These are phyloP conservation scores for Thelonectria blattea DNA, from an alignment of 2,329 filamentous ascomycete genomes.

Conservation along the genomic window DNA sequence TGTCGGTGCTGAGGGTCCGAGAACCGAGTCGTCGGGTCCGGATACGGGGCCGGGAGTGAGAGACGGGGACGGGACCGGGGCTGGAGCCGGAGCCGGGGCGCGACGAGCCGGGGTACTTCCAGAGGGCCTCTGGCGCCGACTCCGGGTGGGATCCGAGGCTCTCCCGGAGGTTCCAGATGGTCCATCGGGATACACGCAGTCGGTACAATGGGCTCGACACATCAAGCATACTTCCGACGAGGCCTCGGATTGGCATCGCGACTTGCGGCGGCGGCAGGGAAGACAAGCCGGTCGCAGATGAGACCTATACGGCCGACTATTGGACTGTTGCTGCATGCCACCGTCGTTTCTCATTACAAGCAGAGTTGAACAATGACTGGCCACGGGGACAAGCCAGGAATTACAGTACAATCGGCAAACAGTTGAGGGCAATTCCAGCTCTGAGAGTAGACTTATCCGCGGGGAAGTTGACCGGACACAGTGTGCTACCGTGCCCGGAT, in stretches of 20 bases:
- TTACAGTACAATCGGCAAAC: not conserved
- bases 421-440: not conserved
- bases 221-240: conserved; percentile 60
- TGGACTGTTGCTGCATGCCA: conserved; percentile 23
- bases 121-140: conserved; percentile 18
- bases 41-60: not conserved
- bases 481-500: conserved; percentile 22
- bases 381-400: conserved; percentile 7
- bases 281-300: conserved; percentile 67
- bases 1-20: not conserved
- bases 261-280: conserved; percentile 65
- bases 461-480: conserved; percentile 3
- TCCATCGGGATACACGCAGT: conserved; percentile 59
- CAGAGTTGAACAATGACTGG: not conserved
- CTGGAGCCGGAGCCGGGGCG: not conserved
- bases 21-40: not conserved
- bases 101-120: conserved; percentile 6
- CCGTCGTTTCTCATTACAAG: not conserved
- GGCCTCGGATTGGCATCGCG: conserved; percentile 64
- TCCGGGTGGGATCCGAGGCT: conserved; percentile 26
- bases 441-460: not conserved
- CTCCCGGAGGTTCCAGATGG: conserved; percentile 30
- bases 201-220: conserved; percentile 63
- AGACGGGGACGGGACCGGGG: conserved; percentile 1
- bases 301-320: conserved; percentile 61